Evolutionary conservation across 345 rosid genomes (phyloP), one percentile per base, ranked within the genome.

Genomic region (Citrus maxima): DNA sequence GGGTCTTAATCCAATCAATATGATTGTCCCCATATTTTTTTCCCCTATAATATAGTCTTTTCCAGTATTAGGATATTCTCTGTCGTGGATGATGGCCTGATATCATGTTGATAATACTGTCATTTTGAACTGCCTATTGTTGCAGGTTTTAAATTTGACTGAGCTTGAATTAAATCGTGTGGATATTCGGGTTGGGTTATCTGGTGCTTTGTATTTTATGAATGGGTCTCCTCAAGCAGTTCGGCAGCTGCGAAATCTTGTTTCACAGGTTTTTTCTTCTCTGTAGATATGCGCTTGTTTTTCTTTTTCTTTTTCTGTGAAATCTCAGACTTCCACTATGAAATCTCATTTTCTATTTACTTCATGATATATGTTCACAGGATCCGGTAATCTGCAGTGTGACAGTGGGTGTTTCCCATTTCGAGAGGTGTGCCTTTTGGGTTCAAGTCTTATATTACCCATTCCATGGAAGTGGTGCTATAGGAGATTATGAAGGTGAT

Each of bases 221-320:
- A 94, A 96, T 87, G 98, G 97, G 67, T 96, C 99, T 84, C 92
- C 98, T 70, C 99, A 93, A 88, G 97, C 98, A 79, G 95, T 93
- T 27, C 88, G 98, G 79, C 98, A 95, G 88, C 80, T 95, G 86
- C 93, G 92, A 27, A 90, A 87, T 88, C 96, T 95, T 78, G 95
- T 91, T 80, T 95, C 99, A 55, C 98, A 95, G 97, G 99, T 95
- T 87, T 80, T 60, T 60, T 60, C 61, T n/a, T 74, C 75, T 67
- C 79, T 51, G 22, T 60, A 67, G 28, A 56, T 65, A 32, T 24
- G 58, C 13, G 38, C 21, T 56, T 35, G 19, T 24, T 40, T 73
- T 60, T 79, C 59, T 32, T 30, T 64, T 64, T 30, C 67, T 19
- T 8, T 10, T 8, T 27, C 27, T 6, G 27, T 3, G 1, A 42